These are phyloP conservation scores for Ambrosia artemisiifolia DNA, from an alignment of 129 eudicot genomes.

Conservation along the genomic window DNA sequence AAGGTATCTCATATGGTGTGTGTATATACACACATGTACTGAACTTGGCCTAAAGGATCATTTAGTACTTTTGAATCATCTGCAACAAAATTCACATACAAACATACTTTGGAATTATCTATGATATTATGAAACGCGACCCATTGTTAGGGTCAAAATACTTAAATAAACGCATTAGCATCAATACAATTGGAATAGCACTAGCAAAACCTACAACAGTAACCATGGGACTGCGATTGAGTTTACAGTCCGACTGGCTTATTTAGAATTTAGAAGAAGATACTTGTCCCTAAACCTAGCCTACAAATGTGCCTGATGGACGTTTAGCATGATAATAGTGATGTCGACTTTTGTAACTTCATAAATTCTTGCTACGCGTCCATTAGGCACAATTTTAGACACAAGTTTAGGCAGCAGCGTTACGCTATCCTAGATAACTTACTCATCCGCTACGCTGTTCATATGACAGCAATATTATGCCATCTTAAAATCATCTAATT, in stretches of 20 bases:
- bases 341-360: not conserved
- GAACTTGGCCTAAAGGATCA: no score
- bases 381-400: not conserved
- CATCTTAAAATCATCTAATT: not conserved
- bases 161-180: not conserved
- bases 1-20: no score
- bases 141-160: not conserved
- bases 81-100: no score
- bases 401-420: not conserved
- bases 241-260: not conserved
- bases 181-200: not conserved
- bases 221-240: not conserved
- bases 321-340: not conserved
- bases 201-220: not conserved
- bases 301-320: not conserved
- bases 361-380: not conserved
- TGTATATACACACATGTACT: no score
- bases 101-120: no score
- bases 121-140: not conserved
- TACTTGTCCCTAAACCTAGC: not conserved
- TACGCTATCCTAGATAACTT: not conserved
- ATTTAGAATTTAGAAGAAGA: not conserved
- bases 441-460: not conserved
- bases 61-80: no score
- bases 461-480: not conserved